These are phyloP conservation scores for Metschnikowia reukaufii DNA, from an alignment of 805 yeast species.

Conservation along the genomic window DNA sequence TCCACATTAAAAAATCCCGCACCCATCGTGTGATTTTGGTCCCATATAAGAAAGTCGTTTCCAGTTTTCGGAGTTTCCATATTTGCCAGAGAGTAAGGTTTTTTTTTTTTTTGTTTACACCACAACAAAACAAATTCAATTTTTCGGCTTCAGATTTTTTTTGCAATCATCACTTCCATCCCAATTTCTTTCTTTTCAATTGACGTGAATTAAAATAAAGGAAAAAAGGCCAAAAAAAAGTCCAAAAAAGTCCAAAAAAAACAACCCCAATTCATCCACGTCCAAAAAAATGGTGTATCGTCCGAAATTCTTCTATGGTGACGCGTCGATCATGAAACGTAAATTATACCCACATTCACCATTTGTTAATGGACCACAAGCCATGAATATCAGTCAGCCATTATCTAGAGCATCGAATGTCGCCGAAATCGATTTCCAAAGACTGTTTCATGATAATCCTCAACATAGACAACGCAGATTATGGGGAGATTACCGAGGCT, in stretches of 20 bases:
- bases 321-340: constrained; percentile 15
- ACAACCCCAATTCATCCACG: too few species aligned
- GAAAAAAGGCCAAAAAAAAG: background rate
- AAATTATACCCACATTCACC: constrained; percentile 23
- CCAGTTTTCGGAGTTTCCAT: background rate
- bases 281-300: constrained; percentile 19
- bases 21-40: constrained; percentile 9
- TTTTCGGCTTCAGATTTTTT: background rate
- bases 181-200: background rate
- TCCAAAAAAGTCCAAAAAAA: background rate
- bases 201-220: too few species aligned
- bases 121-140: too few species aligned
- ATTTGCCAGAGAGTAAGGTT: background rate
- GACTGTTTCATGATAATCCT: constrained; percentile 15
- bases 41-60: background rate
- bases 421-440: constrained; percentile 32
- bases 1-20: constrained; percentile 10
- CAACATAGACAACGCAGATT: constrained; percentile 20
- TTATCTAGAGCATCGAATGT: constrained; percentile 41
- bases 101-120: background rate
- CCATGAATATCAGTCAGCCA: constrained; percentile 42
- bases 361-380: constrained; percentile 34
- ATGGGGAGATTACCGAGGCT: constrained; percentile 33
- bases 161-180: background rate
- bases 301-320: constrained; percentile 17